Conservation (phyloP, 2,329 filamentous ascomycete genomes). For the Shiraia sp. region DNA sequence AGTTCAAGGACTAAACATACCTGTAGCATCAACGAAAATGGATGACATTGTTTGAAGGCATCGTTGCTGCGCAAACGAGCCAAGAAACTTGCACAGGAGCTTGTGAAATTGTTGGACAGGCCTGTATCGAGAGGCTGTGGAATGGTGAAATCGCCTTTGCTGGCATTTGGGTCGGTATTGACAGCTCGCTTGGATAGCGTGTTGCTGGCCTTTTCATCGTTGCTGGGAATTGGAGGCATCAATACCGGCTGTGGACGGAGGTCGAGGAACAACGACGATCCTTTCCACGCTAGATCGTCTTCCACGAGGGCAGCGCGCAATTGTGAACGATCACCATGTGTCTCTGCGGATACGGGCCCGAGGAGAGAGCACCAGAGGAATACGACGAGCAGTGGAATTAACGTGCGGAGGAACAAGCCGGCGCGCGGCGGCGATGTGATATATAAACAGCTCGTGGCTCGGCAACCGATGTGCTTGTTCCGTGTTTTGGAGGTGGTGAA, state of each 20-base stretch:
- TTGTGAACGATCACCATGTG: slow-evolving; percentile 40
- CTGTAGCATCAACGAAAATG: slow-evolving; percentile 81
- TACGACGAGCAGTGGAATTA: slow-evolving; percentile 31
- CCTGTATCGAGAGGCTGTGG: slow-evolving; percentile 54
- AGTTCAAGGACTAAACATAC: slow-evolving; percentile 50
- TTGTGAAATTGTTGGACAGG: slow-evolving; percentile 58
- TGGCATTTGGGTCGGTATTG: slow-evolving; percentile 24
- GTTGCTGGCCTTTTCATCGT: slow-evolving; percentile 27
- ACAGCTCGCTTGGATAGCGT: slow-evolving; percentile 32
- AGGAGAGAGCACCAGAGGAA: slow-evolving; percentile 33
- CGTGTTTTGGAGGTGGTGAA: slow-evolving; percentile 12
- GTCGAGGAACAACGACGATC: slow-evolving; percentile 36
- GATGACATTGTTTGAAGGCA: slow-evolving; percentile 75
- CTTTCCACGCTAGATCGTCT: slow-evolving; percentile 34
- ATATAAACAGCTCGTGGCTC: slow-evolving; percentile 17
- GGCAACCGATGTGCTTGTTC: slow-evolving; percentile 23
- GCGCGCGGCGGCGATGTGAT: slow-evolving; percentile 13
- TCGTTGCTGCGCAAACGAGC: slow-evolving; percentile 65
- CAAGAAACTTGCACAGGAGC: slow-evolving; percentile 69
- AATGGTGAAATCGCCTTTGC: slow-evolving; percentile 31
- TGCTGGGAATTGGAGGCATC: slow-evolving; percentile 36
- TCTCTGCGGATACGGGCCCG: slow-evolving; percentile 23
- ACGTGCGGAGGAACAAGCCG: slow-evolving; percentile 11
- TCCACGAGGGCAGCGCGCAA: slow-evolving; percentile 17
- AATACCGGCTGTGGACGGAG: slow-evolving; percentile 35